phyloP scores from a whole-genome alignment of 2,329 filamentous ascomycete species.

The Stemphylium beticola region DNA sequence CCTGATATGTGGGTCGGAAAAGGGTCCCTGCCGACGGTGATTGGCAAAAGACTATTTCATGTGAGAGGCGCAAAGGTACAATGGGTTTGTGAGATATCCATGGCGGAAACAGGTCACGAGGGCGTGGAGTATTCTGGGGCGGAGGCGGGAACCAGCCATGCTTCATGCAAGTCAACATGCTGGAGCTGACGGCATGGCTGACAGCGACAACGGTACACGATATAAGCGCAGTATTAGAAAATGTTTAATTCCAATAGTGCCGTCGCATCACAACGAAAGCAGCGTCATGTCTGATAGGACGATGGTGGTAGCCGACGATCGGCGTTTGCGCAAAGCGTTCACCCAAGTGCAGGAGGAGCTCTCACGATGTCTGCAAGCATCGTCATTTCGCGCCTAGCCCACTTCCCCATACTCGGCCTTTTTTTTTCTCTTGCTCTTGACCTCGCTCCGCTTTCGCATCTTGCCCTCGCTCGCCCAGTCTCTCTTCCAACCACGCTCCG shows the following conservation, averaged over 20 bases:
- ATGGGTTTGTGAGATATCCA: conserved; percentile 19
- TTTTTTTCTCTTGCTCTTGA: not conserved
- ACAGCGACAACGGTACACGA: conserved; percentile 4
- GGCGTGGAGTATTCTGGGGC: not conserved
- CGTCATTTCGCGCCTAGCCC: conserved; percentile 12
- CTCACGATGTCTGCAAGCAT: conserved; percentile 9
- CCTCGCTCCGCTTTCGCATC: not conserved
- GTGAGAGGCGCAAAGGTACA: conserved; percentile 3
- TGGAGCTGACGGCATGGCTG: conserved; percentile 27
- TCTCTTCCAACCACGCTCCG: not conserved
- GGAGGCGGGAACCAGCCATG: conserved; percentile 15
- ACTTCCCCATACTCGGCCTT: conserved; percentile 6
- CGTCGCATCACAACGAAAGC: no score
- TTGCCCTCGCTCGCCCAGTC: not conserved
- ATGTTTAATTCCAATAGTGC: not conserved
- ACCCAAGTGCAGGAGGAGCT: not conserved
- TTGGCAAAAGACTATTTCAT: conserved; percentile 10
- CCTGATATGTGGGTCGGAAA: conserved; percentile 8
- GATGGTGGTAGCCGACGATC: no score
- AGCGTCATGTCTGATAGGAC: no score
- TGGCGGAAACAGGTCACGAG: conserved; percentile 29
- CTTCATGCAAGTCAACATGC: conserved; percentile 40
- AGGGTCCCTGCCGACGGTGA: conserved; percentile 4
- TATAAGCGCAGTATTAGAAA: not conserved
- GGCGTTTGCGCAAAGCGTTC: not conserved